Conservation (phyloP, 305 asterid genomes). For the Striga hermonthica region DNA sequence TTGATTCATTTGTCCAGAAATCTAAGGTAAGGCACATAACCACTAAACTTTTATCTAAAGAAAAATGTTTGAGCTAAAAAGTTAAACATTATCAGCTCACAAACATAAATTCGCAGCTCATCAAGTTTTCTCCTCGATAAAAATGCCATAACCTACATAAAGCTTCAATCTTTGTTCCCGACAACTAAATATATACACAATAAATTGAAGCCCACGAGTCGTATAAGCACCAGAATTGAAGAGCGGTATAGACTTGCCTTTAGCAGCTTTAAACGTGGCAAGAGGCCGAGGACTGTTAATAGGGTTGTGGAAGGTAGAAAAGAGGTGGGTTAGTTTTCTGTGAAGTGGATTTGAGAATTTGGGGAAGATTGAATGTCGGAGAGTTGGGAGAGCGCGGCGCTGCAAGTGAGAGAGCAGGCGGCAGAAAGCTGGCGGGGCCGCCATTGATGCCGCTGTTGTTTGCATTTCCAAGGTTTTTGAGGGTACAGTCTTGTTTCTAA, state of each 20-base stretch:
- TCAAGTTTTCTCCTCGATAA: background rate
- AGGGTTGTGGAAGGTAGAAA: conserved; percentile 37
- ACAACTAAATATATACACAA: background rate
- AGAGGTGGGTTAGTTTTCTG: conserved; percentile 34
- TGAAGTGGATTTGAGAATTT: conserved; percentile 44
- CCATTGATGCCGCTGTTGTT: conserved; percentile 31
- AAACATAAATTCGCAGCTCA: background rate
- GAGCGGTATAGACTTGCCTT: conserved; percentile 35
- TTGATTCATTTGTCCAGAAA: background rate
- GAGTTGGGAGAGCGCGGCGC: conserved; percentile 32
- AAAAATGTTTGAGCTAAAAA: too few species aligned
- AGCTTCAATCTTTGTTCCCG: conserved; percentile 7
- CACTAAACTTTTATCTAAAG: too few species aligned
- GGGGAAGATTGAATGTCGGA: conserved; percentile 36
- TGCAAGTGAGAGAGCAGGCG: conserved; percentile 43
- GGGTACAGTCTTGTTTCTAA: background rate
- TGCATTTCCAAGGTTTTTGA: background rate
- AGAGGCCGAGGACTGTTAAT: conserved; percentile 24
- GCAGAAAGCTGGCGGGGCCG: conserved; percentile 45
- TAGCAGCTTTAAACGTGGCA: conserved; percentile 36
- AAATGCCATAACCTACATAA: background rate
- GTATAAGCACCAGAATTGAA: conserved; percentile 6
- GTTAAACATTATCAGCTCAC: background rate
- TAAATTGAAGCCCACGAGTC: background rate
- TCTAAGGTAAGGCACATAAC: too few species aligned